Conservation (phyloP, 768 basidiomycete genomes). For the Suillus clintonianus region DNA sequence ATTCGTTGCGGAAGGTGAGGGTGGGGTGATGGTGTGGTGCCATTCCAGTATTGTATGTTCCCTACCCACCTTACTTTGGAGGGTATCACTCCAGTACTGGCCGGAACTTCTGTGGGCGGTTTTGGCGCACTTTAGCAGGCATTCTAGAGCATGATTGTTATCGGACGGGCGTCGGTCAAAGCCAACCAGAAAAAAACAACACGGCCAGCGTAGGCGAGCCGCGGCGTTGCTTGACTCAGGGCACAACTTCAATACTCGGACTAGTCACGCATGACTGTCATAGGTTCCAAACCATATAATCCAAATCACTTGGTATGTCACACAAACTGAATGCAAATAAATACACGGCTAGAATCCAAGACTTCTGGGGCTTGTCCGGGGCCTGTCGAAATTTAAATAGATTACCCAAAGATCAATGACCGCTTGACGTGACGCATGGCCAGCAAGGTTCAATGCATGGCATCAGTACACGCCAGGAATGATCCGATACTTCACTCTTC, state of each 20-base stretch:
- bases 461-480: constrained; percentile 33
- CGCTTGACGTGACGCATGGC: not conserved
- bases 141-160: too few relatives aligned
- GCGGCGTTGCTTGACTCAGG: not conserved
- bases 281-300: not conserved
- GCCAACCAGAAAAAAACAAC: not conserved
- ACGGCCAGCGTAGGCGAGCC: not conserved
- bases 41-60: constrained; percentile 48
- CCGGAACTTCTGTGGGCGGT: too few relatives aligned
- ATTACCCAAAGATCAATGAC: not conserved
- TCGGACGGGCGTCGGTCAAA: too few relatives aligned
- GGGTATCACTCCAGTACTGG: too few relatives aligned
- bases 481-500: constrained; percentile 29
- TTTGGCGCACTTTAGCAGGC: too few relatives aligned
- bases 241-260: not conserved
- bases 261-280: not conserved
- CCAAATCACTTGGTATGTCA: not conserved
- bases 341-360: not conserved
- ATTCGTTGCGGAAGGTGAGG: constrained; percentile 44
- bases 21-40: constrained; percentile 50
- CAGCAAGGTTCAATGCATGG: not conserved
- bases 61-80: constrained; percentile 48
- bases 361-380: not conserved
- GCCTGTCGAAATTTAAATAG: not conserved
- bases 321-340: not conserved